phyloP scores from a whole-genome alignment of 75 land plant species.

The Cryptomeria japonica region DNA sequence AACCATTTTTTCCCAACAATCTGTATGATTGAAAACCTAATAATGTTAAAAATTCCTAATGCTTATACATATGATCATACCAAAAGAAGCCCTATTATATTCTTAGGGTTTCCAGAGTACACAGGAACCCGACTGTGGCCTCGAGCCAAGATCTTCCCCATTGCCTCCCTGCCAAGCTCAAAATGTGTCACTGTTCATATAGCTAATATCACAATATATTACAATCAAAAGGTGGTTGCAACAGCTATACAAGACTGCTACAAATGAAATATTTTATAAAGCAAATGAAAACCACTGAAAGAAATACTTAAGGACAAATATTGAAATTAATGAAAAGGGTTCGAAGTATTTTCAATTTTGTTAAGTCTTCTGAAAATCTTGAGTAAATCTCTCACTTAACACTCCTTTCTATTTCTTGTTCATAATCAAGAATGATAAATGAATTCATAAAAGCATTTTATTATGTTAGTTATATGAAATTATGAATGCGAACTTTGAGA shows the following conservation, averaged over 20 bases:
- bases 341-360: background rate
- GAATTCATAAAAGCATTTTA: background rate
- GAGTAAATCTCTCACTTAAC: background rate
- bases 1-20: background rate
- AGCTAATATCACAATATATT: background rate
- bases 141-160: slow-evolving; percentile 88
- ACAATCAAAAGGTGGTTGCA: background rate
- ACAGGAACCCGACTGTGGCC: slow-evolving; percentile 99
- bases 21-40: background rate
- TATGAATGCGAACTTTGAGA: background rate
- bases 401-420: too few relatives aligned
- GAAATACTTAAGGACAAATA: background rate
- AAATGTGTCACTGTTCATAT: slow-evolving; percentile 5
- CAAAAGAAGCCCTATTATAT: slow-evolving; percentile 85
- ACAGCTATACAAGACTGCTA: background rate
- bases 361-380: background rate
- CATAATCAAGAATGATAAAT: background rate
- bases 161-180: slow-evolving; percentile 75
- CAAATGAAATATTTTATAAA: background rate
- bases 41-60: background rate
- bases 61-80: slow-evolving; percentile 29
- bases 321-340: background rate
- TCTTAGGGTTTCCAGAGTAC: slow-evolving; percentile 84
- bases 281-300: background rate
- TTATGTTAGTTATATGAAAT: background rate